Percentiles rank a stretch among this genome's conserved stretches.
phyloP scores from a whole-genome alignment of 345 rosid genomes.

The Firmiana major region DNA sequence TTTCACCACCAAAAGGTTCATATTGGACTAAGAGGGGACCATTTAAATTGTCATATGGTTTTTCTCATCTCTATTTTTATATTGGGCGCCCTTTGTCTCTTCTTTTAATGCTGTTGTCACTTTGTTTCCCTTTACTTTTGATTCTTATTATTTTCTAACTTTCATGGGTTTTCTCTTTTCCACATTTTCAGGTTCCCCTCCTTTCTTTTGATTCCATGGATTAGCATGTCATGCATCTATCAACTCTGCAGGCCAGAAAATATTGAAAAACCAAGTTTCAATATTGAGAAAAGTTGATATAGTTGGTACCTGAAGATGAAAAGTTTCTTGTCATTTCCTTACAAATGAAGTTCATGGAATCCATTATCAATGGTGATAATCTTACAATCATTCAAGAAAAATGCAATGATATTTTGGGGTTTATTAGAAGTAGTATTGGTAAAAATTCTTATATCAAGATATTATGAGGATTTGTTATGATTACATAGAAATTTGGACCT shows the following conservation, averaged over 20 bases:
- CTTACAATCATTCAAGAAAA: neutral
- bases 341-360: neutral
- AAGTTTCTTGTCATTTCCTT: no score
- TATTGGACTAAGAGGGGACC: constrained; percentile 16
- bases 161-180: constrained; percentile 9
- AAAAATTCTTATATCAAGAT: neutral
- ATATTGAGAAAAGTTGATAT: neutral
- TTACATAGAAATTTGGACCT: no score
- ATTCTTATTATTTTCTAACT: neutral
- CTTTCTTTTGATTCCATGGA: neutral
- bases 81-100: constrained; percentile 21
- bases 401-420: neutral
- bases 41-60: neutral
- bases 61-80: neutral
- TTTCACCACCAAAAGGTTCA: constrained; percentile 18
- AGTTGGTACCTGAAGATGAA: neutral
- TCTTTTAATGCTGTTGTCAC: constrained; percentile 27
- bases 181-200: neutral
- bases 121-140: neutral
- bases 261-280: neutral
- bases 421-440: neutral
- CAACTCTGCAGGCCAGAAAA: constrained; percentile 3
- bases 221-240: neutral
- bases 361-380: neutral
- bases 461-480: no score